Percentiles rank a stretch among this genome's conserved stretches.
Evolutionary conservation across 208 protist genomes (phyloP).

Genomic region (Wallacemonas rigidus): DNA sequence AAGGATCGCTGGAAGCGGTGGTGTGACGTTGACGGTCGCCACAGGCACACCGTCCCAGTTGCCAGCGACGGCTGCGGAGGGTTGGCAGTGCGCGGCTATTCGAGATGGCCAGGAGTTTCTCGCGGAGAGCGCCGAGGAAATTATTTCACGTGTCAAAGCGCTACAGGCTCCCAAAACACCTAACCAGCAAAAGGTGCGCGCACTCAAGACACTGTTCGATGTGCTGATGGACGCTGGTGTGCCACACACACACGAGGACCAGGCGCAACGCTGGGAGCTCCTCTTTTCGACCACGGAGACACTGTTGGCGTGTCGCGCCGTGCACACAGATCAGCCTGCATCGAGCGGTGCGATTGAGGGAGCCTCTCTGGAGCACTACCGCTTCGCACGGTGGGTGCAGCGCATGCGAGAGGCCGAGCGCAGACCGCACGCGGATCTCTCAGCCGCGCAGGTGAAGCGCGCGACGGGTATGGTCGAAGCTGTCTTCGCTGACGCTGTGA

Average conservation of each 20-base stretch:
- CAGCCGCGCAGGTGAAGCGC: slow-evolving; percentile 77
- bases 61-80: slow-evolving; percentile 7
- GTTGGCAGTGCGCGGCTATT: slow-evolving; percentile 17
- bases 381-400: slow-evolving; percentile 81
- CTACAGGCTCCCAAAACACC: slow-evolving; percentile 83
- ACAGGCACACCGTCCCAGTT: neutral
- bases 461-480: slow-evolving; percentile 70
- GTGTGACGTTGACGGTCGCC: neutral
- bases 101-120: slow-evolving; percentile 54
- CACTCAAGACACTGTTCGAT: slow-evolving; percentile 87
- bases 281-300: slow-evolving; percentile 70
- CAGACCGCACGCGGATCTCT: slow-evolving; percentile 84
- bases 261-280: slow-evolving; percentile 65
- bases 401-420: slow-evolving; percentile 81
- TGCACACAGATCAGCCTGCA: slow-evolving; percentile 32
- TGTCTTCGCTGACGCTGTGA: slow-evolving; percentile 54
- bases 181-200: slow-evolving; percentile 82
- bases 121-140: slow-evolving; percentile 42
- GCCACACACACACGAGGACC: slow-evolving; percentile 69
- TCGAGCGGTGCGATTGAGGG: slow-evolving; percentile 22
- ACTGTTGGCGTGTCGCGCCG: slow-evolving; percentile 51
- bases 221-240: slow-evolving; percentile 75
- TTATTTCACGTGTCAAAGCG: slow-evolving; percentile 71
- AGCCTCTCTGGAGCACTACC: slow-evolving; percentile 65
- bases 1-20: neutral